phyloP scores from a whole-genome alignment of 306 rosid species.

The Cajanus cajan region DNA sequence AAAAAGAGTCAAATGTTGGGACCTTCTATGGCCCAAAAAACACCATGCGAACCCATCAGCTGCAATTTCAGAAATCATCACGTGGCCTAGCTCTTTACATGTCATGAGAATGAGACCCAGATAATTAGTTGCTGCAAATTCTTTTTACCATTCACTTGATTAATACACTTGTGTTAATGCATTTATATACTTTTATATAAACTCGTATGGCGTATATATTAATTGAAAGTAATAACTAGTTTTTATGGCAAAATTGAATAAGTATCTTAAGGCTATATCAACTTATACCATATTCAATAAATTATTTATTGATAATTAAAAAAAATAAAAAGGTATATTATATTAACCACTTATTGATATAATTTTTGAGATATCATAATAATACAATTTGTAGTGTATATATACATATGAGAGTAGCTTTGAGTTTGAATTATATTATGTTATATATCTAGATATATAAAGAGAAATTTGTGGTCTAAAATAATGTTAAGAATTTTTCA shows the following conservation, averaged over 20 bases:
- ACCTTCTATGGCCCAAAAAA: constrained; percentile 29
- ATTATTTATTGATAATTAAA: no score
- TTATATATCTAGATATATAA: no score
- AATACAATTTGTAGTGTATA: no score
- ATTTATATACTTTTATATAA: neutral
- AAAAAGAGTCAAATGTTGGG: constrained; percentile 35
- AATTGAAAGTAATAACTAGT: neutral
- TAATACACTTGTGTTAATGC: neutral
- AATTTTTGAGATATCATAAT: no score
- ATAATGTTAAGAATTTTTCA: no score
- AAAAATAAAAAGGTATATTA: neutral
- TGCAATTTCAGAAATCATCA: constrained; percentile 13
- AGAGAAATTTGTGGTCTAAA: no score
- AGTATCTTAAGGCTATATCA: neutral
- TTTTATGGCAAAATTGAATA: neutral
- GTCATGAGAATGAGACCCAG: neutral
- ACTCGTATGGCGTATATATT: neutral
- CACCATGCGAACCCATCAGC: neutral
- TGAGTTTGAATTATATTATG: no score
- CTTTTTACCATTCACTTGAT: constrained; percentile 10
- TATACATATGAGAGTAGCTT: no score
- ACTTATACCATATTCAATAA: no score
- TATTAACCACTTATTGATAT: neutral
- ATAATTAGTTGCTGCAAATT: neutral
- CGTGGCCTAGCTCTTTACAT: neutral